Evolutionary conservation across 2,329 filamentous ascomycete genomes (phyloP), one percentile per base, ranked within the genome.

Genomic region (Penicillium sp.): DNA sequence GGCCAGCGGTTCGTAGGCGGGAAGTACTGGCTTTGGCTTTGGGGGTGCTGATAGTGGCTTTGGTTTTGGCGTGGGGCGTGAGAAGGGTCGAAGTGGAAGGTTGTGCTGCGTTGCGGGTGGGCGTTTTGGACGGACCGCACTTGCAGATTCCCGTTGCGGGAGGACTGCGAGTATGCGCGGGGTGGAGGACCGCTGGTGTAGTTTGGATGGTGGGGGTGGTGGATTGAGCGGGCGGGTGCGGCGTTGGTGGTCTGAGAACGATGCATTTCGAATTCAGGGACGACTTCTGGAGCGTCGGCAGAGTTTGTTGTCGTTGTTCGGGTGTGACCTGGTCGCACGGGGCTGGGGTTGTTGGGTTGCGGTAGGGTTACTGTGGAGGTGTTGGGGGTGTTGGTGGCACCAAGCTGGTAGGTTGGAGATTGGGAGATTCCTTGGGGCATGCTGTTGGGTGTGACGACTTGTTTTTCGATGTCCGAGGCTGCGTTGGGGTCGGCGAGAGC

Each of bases 211-310:
- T 67, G 66, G 1, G 67, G 64, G 44, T 66, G 64, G 45, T 66
- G 56, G 42, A 60, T 60, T 18, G 65, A 67, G 36, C 56, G 57
- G 13, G 59, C 22, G 8, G 55, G 14, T 7, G 59, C 11, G 6
- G 61, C 32, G 34, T 52, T 47, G 54, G 54, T 51, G 16, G 61
- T 60, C 48, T 55, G 67, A 34, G 69, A 68, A 51, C 67, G 62
- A 40, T 57, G 61, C 4, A 70, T 61, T 29, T 58, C 67, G 18
- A 60, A 63, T 10, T 48, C 36, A 18, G 46, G 51, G 13, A 72
- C 64, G 0, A 73, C 69, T 50, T 71, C 69, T 14, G 72, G 70
- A 1, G 71, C 70, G n/a, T 72, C 68, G 45, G 67, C 66, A 1
- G 70, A 72, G 50, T 61, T 69, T 55, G 65, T 67, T 38, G 69